Conservation (phyloP, 140 eudicot genomes). For the Senecio squalidus region DNA sequence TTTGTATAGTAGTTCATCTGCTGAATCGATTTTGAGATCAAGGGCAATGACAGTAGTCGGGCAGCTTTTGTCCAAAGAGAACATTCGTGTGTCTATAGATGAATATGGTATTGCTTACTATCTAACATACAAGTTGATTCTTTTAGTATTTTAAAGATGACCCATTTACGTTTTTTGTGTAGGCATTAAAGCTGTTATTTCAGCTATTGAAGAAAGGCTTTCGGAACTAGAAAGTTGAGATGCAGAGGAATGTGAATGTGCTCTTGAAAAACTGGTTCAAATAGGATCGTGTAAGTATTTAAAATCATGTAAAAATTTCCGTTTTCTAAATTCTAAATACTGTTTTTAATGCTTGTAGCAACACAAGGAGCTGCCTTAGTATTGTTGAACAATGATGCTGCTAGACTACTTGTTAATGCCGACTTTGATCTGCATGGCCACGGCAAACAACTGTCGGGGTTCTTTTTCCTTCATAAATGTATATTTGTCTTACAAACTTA, state of each 20-base stretch:
- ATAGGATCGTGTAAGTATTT: slow-evolving; percentile 76
- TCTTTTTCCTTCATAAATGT: no score
- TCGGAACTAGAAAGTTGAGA: slow-evolving; percentile 52
- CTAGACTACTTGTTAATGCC: slow-evolving; percentile 54
- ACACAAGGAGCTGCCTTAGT: slow-evolving; percentile 67
- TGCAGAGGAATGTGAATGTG: slow-evolving; percentile 89
- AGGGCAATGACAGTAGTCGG: slow-evolving; percentile 93
- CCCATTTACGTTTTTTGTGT: slow-evolving; percentile 10
- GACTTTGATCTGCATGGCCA: slow-evolving; percentile 81
- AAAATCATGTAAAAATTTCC: not conserved
- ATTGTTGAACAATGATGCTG: slow-evolving; percentile 53
- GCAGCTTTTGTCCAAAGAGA: slow-evolving; percentile 76
- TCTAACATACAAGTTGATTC: no score
- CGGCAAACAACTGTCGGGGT: slow-evolving; percentile 69
- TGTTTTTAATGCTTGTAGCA: slow-evolving; percentile 36
- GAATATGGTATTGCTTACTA: slow-evolving; percentile 54
- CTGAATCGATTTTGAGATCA: slow-evolving; percentile 82
- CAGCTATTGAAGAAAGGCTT: slow-evolving; percentile 68
- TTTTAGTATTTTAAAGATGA: not conserved
- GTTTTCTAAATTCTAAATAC: slow-evolving; percentile 1
- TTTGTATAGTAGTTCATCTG: slow-evolving; percentile 45
- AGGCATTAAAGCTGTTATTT: slow-evolving; percentile 60
- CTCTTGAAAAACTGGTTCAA: slow-evolving; percentile 89
- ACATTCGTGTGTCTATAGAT: slow-evolving; percentile 42
- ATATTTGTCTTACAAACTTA: slow-evolving; percentile 4